phyloP scores from a whole-genome alignment of 148 eudicot genomes.

The Chenopodium quinoa region DNA sequence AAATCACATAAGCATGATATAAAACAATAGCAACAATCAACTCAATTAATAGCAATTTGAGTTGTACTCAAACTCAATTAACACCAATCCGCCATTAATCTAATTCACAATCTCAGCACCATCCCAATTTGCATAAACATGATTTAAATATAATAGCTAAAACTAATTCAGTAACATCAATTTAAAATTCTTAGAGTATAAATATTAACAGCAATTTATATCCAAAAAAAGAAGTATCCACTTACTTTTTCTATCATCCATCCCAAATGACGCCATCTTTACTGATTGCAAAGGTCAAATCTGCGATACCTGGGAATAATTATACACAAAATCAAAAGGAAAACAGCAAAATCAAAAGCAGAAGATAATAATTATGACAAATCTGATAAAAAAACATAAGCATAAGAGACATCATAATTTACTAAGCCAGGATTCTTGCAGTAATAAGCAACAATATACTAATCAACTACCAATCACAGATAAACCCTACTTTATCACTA shows the following conservation, averaged over 20 bases:
- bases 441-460: too few relatives aligned
- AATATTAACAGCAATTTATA: neutral
- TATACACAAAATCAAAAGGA: neutral
- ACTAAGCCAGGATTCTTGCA: too few relatives aligned
- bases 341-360: neutral
- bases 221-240: slow-evolving; percentile 6
- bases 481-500: too few relatives aligned
- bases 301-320: neutral
- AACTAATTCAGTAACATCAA: neutral
- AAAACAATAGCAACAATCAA: neutral
- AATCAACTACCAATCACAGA: too few relatives aligned
- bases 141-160: too few relatives aligned
- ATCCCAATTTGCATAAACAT: too few relatives aligned
- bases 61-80: neutral
- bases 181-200: neutral
- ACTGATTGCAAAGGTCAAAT: slow-evolving; percentile 20
- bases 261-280: slow-evolving; percentile 60
- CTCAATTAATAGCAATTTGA: neutral
- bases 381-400: neutral
- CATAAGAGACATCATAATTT: too few relatives aligned
- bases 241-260: slow-evolving; percentile 66
- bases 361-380: neutral
- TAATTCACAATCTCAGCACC: too few relatives aligned
- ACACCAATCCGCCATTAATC: too few relatives aligned
- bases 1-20: too few relatives aligned